Conservation (phyloP, 1,284 basidiomycete species). For the Cutaneotrichosporon sp. region DNA sequence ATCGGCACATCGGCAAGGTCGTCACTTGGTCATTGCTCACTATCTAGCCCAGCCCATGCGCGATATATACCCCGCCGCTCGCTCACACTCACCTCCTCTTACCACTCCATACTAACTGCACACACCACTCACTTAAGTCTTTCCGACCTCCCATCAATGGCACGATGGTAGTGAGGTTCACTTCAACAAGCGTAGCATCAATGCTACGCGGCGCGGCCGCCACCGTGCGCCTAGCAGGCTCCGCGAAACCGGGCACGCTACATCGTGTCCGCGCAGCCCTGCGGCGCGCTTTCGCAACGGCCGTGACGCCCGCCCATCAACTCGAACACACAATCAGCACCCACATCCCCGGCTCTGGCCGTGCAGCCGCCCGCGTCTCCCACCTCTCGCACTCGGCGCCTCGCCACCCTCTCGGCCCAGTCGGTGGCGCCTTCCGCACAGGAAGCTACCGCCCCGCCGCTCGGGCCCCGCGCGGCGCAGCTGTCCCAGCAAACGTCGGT, state of each 20-base stretch:
- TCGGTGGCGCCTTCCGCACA: conserved; percentile 4
- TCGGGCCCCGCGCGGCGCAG: conserved; percentile 19
- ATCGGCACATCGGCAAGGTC: too few species aligned
- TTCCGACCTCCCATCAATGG: background rate
- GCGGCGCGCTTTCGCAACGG: conserved; percentile 10
- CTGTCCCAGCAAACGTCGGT: conserved; percentile 27
- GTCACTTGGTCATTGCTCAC: too few species aligned
- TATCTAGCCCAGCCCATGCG: too few species aligned
- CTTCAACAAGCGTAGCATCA: conserved; percentile 7
- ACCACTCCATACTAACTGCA: too few species aligned
- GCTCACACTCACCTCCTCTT: too few species aligned
- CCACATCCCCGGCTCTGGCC: background rate
- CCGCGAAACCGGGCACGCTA: conserved; percentile 8
- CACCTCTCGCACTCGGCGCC: background rate
- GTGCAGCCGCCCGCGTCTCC: background rate
- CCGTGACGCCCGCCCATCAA: conserved; percentile 9
- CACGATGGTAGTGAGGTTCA: conserved; percentile 12
- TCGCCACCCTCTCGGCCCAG: background rate
- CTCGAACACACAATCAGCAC: background rate
- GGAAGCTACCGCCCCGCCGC: conserved; percentile 3
- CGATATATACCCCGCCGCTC: too few species aligned
- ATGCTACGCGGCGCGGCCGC: conserved; percentile 6
- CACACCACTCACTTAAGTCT: background rate
- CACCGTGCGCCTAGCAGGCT: conserved; percentile 4
- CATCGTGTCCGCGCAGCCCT: conserved; percentile 11